Conservation (phyloP, 2,329 filamentous ascomycete genomes). For the Dactylellina sp. region DNA sequence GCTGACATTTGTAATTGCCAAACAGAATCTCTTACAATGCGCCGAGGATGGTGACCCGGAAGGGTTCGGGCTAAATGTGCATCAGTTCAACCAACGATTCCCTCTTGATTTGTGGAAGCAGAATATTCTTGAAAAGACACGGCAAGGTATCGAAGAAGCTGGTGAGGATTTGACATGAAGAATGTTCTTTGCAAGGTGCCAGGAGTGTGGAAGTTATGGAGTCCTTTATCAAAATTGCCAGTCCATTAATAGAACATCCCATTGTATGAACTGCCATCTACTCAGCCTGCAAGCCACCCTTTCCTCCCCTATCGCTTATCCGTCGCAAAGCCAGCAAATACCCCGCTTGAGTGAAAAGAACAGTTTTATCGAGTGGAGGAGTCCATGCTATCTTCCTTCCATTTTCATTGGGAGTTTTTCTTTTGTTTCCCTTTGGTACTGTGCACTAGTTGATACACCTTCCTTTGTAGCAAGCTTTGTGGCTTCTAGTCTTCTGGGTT, state of each 20-base stretch:
- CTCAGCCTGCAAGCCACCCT: too few relatives aligned
- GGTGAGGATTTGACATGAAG: constrained; percentile 80
- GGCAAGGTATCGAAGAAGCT: constrained; percentile 73
- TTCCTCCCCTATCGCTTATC: too few relatives aligned
- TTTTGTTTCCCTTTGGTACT: constrained; percentile 38
- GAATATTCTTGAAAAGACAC: constrained; percentile 26
- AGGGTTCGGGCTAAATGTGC: constrained; percentile 84
- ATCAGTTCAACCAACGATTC: constrained; percentile 89
- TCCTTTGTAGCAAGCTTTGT: constrained; percentile 19
- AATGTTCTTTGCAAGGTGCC: too few relatives aligned
- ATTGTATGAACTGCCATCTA: too few relatives aligned
- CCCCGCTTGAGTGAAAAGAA: too few relatives aligned
- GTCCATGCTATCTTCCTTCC: constrained; percentile 1
- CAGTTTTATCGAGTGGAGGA: constrained; percentile 3
- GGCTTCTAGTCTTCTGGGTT: constrained; percentile 1
- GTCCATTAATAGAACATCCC: too few relatives aligned
- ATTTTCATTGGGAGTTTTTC: constrained; percentile 39
- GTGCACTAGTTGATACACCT: constrained; percentile 39
- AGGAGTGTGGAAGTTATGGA: too few relatives aligned
- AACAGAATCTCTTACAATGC: constrained; percentile 75
- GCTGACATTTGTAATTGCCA: background rate
- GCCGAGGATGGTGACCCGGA: constrained; percentile 84
- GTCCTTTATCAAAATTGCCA: too few relatives aligned
- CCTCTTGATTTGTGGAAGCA: constrained; percentile 94
- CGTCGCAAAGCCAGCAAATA: too few relatives aligned